Base-by-base conservation (phyloP, 208 protist species). In the Crithidia expoeki region DNA sequence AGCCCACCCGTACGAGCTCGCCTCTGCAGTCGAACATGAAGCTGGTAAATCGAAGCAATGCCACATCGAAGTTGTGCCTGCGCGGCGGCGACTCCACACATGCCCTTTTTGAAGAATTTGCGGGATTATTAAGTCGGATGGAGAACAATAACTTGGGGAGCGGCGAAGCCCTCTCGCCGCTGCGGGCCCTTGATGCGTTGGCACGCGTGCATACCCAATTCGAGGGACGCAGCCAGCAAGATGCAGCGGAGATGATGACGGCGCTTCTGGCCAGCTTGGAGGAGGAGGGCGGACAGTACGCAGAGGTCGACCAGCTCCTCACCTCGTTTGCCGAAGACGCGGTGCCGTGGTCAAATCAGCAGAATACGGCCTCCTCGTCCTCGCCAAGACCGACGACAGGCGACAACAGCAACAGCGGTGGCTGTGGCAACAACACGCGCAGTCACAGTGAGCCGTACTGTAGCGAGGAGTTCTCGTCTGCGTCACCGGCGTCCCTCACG, bases 241-340 rank as follows among this genome's bases (percentile, higher is more conserved):
- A 97, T 76, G 93, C 87, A 40, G 51, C 83, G 14, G 94, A 97
- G 76, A 91, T 96, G 83, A 77, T 97, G 59, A 83, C 61, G 64
- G 70, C 81, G 9, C 55, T 94, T 25, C 68, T 96, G 12, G 70
- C 73, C 21, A 86, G 71, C 51, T 42, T 96, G 9, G 81, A 93
- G 52, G 91, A 97, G 58, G 94, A 93, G 65, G 79, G 82, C 25
- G 50, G 85, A 17, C 65, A 85, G 47, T 77, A 76, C 30, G 79
- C 76, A 0, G 78, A 93, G 23, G 60, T 94, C 34, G 75, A 83
- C 10, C 49, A 68, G 42, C 70, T 96, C 2, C 68, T 93, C 17
- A 23, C 12, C 21, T 84, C 79, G 25, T 90, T 93, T 66, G 75
- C 75, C 4, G 58, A 64, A 19, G 81, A 81, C 52, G 74, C 73